Evolutionary conservation across 2,329 filamentous ascomycete genomes (phyloP).

Genomic region (Fusarium sp.): DNA sequence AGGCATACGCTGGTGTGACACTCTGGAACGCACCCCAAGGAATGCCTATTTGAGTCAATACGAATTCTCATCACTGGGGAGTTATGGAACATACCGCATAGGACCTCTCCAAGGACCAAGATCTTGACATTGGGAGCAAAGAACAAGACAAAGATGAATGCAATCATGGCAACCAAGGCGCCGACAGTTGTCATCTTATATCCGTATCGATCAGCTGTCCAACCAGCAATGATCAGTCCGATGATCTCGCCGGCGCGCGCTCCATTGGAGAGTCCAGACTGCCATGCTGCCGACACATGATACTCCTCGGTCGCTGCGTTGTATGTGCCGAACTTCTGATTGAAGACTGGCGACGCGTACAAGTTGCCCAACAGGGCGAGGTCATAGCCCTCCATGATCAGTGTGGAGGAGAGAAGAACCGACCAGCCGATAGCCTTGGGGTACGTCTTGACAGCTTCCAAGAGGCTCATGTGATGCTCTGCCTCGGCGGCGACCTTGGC

Average conservation of each 20-base stretch:
- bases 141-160: conserved; percentile 66
- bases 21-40: conserved; percentile 67
- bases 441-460: conserved; percentile 56
- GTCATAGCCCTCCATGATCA: conserved; percentile 66
- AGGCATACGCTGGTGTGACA: conserved; percentile 65
- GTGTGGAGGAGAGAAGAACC: conserved; percentile 57
- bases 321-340: conserved; percentile 59
- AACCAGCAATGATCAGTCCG: conserved; percentile 66
- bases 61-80: not conserved
- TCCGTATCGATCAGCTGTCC: conserved; percentile 62
- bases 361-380: conserved; percentile 62
- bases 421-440: conserved; percentile 64
- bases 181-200: conserved; percentile 64
- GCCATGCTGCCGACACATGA: conserved; percentile 67
- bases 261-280: conserved; percentile 67
- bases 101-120: conserved; percentile 62
- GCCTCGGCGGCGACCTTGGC: conserved; percentile 56
- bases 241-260: conserved; percentile 66
- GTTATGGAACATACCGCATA: conserved; percentile 48
- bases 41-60: conserved; percentile 53
- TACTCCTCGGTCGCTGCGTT: conserved; percentile 53
- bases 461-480: conserved; percentile 57
- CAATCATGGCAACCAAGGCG: conserved; percentile 59
- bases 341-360: conserved; percentile 61
- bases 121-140: conserved; percentile 62